Base-by-base conservation (phyloP, 2,329 filamentous ascomycete genomes). In the Magnaporthiopsis rhizophila region DNA sequence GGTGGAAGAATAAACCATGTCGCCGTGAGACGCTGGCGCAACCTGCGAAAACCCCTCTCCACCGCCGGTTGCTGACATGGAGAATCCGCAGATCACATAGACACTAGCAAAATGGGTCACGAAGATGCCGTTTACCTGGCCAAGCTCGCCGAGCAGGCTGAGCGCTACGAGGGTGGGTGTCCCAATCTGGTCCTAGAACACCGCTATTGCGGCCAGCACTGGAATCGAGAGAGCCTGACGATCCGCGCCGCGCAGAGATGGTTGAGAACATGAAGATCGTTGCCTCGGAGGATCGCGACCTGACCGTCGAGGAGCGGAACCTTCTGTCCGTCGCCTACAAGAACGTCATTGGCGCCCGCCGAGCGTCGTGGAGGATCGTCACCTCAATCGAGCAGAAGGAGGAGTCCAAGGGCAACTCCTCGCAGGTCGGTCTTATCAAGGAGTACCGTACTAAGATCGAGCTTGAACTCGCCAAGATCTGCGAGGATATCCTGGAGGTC, bases 251-350 rank as follows among this genome's bases (percentile, higher is more conserved):
- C 69, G 65, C 80, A 97, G 94, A 97, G 83, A 97, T 98, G 94
- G 94, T 98, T 72, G 92, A 97, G 86, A 97, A 97, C 88, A 98
- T 98, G 94, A 98, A 97, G 89, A 88, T 91, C 72, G 94, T 97
- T 75, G 94, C 94, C 74, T 93, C 90, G 71, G 91, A 94, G 77
- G 87, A 91, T 76, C 87, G 84, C 74, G 89, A 92, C 75, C 85
- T 92, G 73, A 89, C 88, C 69, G 92, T 97, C 71, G 94, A 97
- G 82, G 93, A 97, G 87, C 91, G 93, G 78, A 97, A 97, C 83
- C 91, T 97, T 69, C 88, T 97, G 68, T 97, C 92, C 67, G 93
- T 97, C 77, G 93, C 93, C 80, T 97, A 97, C 89, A 97, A 97
- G 89, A 97, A 97, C 83, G 93, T 97, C 78, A 95, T 97, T 76